Conservation (phyloP, 192 early-diverging fungal species). For the Coemansia sp. region DNA sequence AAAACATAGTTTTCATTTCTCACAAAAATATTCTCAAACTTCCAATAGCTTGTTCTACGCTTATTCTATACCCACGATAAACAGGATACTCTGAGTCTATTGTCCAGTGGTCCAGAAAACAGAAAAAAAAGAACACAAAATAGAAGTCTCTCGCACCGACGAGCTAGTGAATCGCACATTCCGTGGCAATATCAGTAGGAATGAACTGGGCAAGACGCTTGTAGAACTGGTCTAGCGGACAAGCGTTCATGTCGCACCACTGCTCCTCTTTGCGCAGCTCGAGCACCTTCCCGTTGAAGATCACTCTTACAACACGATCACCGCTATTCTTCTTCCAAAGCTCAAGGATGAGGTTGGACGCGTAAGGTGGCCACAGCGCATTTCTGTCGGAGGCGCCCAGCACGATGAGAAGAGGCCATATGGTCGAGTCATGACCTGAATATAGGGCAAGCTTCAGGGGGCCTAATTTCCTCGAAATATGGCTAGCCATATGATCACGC, state of each 20-base stretch:
- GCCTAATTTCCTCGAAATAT: conserved; percentile 26
- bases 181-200: conserved; percentile 30
- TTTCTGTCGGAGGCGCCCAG: conserved; percentile 32
- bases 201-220: conserved; percentile 29
- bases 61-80: no score
- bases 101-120: background rate
- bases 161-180: conserved; percentile 20
- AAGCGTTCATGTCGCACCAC: conserved; percentile 52
- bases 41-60: no score
- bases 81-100: background rate
- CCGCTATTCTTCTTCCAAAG: conserved; percentile 51
- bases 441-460: conserved; percentile 53
- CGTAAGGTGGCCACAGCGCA: conserved; percentile 60
- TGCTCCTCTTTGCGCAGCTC: conserved; percentile 16
- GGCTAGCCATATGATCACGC: conserved; percentile 33
- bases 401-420: conserved; percentile 47
- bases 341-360: conserved; percentile 56
- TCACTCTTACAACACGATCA: conserved; percentile 50
- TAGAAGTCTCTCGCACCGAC: no score
- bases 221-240: conserved; percentile 42
- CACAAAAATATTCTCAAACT: no score
- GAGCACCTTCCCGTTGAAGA: conserved; percentile 59
- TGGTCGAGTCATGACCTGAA: conserved; percentile 57
- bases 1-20: no score
- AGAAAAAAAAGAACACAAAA: background rate